Conservation (phyloP, 2,329 filamentous ascomycete genomes). For the Stagonosporopsis vannaccii region DNA sequence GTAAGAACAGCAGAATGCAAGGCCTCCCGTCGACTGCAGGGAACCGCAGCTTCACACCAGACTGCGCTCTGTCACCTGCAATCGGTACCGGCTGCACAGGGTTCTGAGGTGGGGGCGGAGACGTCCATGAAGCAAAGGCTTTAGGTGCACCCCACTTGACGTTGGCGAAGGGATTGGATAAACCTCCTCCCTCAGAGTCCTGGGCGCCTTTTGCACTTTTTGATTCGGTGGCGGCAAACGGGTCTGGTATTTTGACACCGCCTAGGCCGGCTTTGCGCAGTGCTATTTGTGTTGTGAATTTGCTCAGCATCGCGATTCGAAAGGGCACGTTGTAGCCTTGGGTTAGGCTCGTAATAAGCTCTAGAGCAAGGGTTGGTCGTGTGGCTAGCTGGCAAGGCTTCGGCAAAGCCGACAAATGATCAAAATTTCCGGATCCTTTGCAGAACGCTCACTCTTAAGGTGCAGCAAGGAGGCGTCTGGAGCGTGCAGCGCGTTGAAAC, state of each 20-base stretch:
- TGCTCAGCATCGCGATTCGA: constrained; percentile 59
- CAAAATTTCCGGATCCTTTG: constrained; percentile 1
- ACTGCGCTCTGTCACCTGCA: constrained; percentile 38
- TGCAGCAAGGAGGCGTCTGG: constrained; percentile 15
- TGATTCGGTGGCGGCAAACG: constrained; percentile 33
- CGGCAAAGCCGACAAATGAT: not conserved
- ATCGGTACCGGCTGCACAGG: constrained; percentile 37
- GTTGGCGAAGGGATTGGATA: constrained; percentile 47
- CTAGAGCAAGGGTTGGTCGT: not conserved
- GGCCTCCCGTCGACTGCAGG: constrained; percentile 41
- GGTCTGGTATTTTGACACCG: constrained; percentile 55
- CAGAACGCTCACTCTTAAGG: constrained; percentile 8
- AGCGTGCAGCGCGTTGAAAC: constrained; percentile 18
- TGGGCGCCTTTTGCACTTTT: constrained; percentile 37
- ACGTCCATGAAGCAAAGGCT: constrained; percentile 44
- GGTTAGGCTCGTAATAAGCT: not conserved
- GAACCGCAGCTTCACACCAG: constrained; percentile 40
- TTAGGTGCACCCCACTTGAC: constrained; percentile 45
- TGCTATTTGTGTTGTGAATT: constrained; percentile 65
- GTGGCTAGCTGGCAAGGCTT: constrained; percentile 2
- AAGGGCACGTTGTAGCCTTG: not conserved
- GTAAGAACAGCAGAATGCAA: constrained; percentile 42
- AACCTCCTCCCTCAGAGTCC: constrained; percentile 25
- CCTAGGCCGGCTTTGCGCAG: constrained; percentile 65
- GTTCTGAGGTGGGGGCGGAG: constrained; percentile 37